Conservation (phyloP, 495 filamentous ascomycete genomes). For the Talaromyces adpressus region DNA sequence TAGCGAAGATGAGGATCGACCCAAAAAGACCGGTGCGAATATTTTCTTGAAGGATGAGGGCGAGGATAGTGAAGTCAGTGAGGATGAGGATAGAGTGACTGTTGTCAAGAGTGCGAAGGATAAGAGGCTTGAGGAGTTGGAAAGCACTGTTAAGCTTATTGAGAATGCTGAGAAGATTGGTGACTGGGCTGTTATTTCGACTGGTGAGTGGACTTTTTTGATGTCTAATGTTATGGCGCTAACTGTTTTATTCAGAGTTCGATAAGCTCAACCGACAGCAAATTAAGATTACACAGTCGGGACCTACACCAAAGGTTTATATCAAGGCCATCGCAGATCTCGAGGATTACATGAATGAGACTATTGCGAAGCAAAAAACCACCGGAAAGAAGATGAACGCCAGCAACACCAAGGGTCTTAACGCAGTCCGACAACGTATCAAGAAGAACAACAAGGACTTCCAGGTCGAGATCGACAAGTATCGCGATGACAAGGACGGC, state of each 20-base stretch:
- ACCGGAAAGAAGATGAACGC: slow-evolving; percentile 98
- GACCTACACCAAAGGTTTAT: slow-evolving; percentile 79
- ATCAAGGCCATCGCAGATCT: slow-evolving; percentile 89
- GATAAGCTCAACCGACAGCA: slow-evolving; percentile 95
- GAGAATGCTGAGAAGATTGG: slow-evolving; percentile 96
- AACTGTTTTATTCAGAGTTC: slow-evolving; percentile 56
- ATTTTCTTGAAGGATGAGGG: slow-evolving; percentile 74
- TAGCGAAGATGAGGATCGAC: slow-evolving; percentile 52
- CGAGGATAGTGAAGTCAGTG: slow-evolving; percentile 73
- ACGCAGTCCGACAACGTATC: slow-evolving; percentile 92
- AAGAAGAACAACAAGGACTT: slow-evolving; percentile 98
- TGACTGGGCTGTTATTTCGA: slow-evolving; percentile 90
- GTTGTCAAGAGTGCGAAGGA: slow-evolving; percentile 95
- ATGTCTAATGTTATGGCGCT: neutral
- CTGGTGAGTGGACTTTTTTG: slow-evolving; percentile 50
- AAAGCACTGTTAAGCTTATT: slow-evolving; percentile 78
- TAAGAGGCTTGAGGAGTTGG: slow-evolving; percentile 90
- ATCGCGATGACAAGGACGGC: slow-evolving; percentile 70
- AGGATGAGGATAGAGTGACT: slow-evolving; percentile 74
- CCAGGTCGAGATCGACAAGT: slow-evolving; percentile 76
- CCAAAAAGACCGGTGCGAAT: slow-evolving; percentile 62
- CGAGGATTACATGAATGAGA: slow-evolving; percentile 93
- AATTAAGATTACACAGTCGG: slow-evolving; percentile 65
- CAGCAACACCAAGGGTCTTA: slow-evolving; percentile 86
- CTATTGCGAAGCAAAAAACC: slow-evolving; percentile 88